Conservation (phyloP, 768 basidiomycete species). For the Gloeostereum incarnatum region DNA sequence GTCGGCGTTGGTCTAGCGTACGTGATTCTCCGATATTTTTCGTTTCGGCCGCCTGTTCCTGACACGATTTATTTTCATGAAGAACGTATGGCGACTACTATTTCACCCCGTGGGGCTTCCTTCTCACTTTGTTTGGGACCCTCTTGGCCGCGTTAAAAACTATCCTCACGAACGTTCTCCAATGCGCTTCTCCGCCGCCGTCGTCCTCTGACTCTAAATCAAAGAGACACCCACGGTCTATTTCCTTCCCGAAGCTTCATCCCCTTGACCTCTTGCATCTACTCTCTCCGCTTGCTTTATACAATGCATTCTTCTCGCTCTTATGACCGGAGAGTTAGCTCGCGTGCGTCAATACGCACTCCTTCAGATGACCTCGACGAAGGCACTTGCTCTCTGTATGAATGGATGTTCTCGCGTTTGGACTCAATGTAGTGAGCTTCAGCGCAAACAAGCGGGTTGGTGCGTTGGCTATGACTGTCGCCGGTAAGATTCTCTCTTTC, state of each 20-base stretch:
- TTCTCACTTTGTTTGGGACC: slow-evolving; percentile 86
- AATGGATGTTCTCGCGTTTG: slow-evolving; percentile 90
- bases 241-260: slow-evolving; percentile 33
- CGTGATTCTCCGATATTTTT: slow-evolving; percentile 17
- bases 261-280: slow-evolving; percentile 84
- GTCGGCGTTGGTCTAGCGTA: slow-evolving; percentile 89
- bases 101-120: slow-evolving; percentile 75
- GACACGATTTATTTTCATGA: slow-evolving; percentile 7
- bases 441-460: slow-evolving; percentile 92
- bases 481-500: slow-evolving; percentile 38
- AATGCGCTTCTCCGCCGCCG: slow-evolving; percentile 27
- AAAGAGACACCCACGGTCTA: slow-evolving; percentile 8
- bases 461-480: slow-evolving; percentile 85
- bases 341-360: slow-evolving; percentile 40
- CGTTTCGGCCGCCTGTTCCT: background rate
- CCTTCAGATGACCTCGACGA: slow-evolving; percentile 26
- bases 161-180: slow-evolving; percentile 78
- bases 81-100: slow-evolving; percentile 96
- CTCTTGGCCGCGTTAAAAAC: slow-evolving; percentile 92
- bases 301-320: slow-evolving; percentile 74
- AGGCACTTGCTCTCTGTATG: slow-evolving; percentile 45
- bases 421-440: slow-evolving; percentile 89
- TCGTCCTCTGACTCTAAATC: slow-evolving; percentile 7
- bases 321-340: slow-evolving; percentile 72
- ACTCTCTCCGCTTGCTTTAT: slow-evolving; percentile 87